Conservation (phyloP, 768 basidiomycete species). For the Russula griseocarnosa region DNA sequence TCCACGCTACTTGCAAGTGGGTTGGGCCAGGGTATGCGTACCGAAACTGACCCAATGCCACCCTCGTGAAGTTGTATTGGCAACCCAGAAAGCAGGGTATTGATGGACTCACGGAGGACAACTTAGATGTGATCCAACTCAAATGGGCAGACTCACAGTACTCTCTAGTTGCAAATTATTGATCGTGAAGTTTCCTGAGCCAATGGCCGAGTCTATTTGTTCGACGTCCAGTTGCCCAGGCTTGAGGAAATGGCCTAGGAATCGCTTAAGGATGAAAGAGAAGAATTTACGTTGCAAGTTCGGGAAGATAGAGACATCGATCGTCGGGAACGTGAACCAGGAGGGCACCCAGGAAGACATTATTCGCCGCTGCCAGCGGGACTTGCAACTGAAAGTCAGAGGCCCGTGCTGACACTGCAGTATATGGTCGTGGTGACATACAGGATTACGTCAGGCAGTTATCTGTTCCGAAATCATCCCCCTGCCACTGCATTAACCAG, state of each 20-base stretch:
- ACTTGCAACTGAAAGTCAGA: no score
- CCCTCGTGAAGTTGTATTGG: slow-evolving; percentile 71
- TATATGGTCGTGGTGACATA: background rate
- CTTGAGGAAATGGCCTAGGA: slow-evolving; percentile 80
- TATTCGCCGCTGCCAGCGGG: background rate
- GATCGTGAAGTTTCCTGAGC: slow-evolving; percentile 85
- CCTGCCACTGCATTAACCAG: no score
- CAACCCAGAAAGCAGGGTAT: slow-evolving; percentile 56
- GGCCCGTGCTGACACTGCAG: background rate
- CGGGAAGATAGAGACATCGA: slow-evolving; percentile 64
- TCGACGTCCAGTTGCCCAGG: slow-evolving; percentile 84
- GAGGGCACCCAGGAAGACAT: slow-evolving; percentile 43
- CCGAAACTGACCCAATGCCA: slow-evolving; percentile 67
- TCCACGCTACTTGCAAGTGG: slow-evolving; percentile 71
- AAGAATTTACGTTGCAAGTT: slow-evolving; percentile 83
- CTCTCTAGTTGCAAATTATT: slow-evolving; percentile 77
- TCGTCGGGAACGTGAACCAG: slow-evolving; percentile 51
- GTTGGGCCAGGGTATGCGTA: slow-evolving; percentile 81
- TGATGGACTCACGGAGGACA: slow-evolving; percentile 60
- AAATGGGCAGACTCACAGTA: slow-evolving; percentile 47
- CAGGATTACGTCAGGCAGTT: slow-evolving; percentile 11
- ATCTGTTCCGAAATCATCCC: background rate
- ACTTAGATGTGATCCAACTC: slow-evolving; percentile 26
- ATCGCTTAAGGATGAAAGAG: slow-evolving; percentile 80
- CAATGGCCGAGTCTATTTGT: slow-evolving; percentile 88